Conservation (phyloP, 306 rosid species). For the Rosa chinensis region DNA sequence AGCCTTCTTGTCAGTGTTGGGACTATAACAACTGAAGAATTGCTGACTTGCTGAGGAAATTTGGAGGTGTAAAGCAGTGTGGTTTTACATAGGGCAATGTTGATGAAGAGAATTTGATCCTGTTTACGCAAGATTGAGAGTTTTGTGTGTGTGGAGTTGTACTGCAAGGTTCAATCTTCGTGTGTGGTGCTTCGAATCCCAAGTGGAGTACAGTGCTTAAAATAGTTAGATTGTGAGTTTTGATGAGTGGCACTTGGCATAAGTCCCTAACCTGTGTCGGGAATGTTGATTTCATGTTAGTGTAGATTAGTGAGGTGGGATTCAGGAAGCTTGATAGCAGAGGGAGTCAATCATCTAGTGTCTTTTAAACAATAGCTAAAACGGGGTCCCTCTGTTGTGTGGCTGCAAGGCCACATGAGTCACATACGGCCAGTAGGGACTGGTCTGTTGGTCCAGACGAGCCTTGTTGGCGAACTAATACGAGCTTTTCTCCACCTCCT, state of each 20-base stretch:
- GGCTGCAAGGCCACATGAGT: slow-evolving; percentile 99
- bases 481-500: slow-evolving; percentile 81
- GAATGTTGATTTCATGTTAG: slow-evolving; percentile 8
- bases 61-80: slow-evolving; percentile 8
- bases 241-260: slow-evolving; percentile 3
- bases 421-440: slow-evolving; percentile 78
- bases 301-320: slow-evolving; percentile 16
- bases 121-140: background rate
- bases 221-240: background rate
- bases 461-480: slow-evolving; percentile 90
- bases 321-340: slow-evolving; percentile 36
- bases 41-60: slow-evolving; percentile 10
- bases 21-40: background rate
- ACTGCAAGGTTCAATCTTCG: background rate
- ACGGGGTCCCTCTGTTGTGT: slow-evolving; percentile 99
- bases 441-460: slow-evolving; percentile 91
- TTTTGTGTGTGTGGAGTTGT: slow-evolving; percentile 4
- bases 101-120: slow-evolving; percentile 6
- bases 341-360: slow-evolving; percentile 32
- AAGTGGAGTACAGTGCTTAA: background rate
- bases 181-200: background rate
- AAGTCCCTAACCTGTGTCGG: slow-evolving; percentile 12
- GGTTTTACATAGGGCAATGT: background rate
- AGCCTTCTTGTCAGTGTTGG: background rate
- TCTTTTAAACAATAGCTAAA: slow-evolving; percentile 65